These are phyloP conservation scores for Xylaria castorea DNA, from an alignment of 495 filamentous ascomycete genomes.

Conservation along the genomic window DNA sequence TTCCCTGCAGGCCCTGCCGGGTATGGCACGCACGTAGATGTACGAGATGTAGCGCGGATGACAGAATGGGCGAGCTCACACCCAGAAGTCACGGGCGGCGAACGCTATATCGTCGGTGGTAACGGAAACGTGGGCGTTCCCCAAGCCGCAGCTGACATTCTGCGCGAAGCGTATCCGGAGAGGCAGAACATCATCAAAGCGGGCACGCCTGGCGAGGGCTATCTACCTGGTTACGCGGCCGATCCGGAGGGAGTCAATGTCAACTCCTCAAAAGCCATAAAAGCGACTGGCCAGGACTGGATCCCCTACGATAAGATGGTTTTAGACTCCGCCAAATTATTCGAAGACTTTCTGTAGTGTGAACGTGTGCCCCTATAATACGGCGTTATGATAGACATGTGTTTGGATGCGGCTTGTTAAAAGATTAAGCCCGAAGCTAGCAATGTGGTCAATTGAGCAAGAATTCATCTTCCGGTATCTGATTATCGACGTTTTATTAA, in stretches of 20 bases:
- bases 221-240: conserved; percentile 32
- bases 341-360: conserved; percentile 14
- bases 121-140: conserved; percentile 33
- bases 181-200: conserved; percentile 41
- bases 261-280: conserved; percentile 5
- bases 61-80: conserved; percentile 48
- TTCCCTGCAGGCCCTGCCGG: conserved; percentile 26
- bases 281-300: conserved; percentile 19
- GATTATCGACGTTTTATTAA: neutral
- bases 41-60: conserved; percentile 52
- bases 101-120: conserved; percentile 45
- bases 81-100: conserved; percentile 39
- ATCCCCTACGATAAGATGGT: conserved; percentile 16
- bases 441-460: neutral
- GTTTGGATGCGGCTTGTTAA: neutral
- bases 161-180: conserved; percentile 47
- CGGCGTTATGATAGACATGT: neutral
- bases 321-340: conserved; percentile 13
- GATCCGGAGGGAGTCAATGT: neutral
- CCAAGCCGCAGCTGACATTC: conserved; percentile 50
- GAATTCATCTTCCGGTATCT: neutral
- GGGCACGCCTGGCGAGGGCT: conserved; percentile 49
- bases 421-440: neutral
- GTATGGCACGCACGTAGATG: conserved; percentile 44
- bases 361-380: neutral